Percentiles rank a stretch among this genome's conserved stretches.
Conservation (phyloP, 1,139 yeast genomes). For the Lodderomyces pseudojiufengensis region DNA sequence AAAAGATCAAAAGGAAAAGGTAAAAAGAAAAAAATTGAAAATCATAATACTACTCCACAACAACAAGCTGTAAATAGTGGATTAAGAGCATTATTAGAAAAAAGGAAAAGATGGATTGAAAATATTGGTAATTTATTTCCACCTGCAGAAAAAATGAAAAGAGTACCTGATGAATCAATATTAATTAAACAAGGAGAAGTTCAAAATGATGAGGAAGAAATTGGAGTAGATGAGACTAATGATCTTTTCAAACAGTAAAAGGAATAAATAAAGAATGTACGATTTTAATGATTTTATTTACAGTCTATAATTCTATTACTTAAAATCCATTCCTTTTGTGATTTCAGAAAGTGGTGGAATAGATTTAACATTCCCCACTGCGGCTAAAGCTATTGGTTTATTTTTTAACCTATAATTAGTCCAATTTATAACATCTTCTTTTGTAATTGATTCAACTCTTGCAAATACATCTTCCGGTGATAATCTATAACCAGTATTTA, state of each 20-base stretch:
- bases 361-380: constrained; percentile 73
- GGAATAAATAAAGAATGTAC: constrained; percentile 1
- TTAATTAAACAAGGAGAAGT: constrained; percentile 39
- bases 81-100: constrained; percentile 73
- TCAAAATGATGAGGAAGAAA: constrained; percentile 44
- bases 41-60: constrained; percentile 35
- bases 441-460: constrained; percentile 74
- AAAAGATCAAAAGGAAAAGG: constrained; percentile 82
- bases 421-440: constrained; percentile 81
- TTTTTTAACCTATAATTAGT: constrained; percentile 77
- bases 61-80: constrained; percentile 70
- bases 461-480: constrained; percentile 91
- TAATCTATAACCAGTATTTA: constrained; percentile 87
- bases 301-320: constrained; percentile 4
- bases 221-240: constrained; percentile 19
- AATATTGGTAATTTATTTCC: constrained; percentile 83
- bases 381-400: constrained; percentile 85
- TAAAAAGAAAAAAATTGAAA: constrained; percentile 60
- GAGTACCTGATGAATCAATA: constrained; percentile 66
- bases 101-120: constrained; percentile 82
- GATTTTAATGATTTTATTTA: constrained; percentile 4
- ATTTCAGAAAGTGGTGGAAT: constrained; percentile 60
- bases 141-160: constrained; percentile 65
- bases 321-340: constrained; percentile 32
- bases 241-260: too few relatives aligned